Percentiles rank a stretch among this genome's conserved stretches.
phyloP scores from a whole-genome alignment of 176 grass and related monocot genomes.

The Dactylis glomerata region DNA sequence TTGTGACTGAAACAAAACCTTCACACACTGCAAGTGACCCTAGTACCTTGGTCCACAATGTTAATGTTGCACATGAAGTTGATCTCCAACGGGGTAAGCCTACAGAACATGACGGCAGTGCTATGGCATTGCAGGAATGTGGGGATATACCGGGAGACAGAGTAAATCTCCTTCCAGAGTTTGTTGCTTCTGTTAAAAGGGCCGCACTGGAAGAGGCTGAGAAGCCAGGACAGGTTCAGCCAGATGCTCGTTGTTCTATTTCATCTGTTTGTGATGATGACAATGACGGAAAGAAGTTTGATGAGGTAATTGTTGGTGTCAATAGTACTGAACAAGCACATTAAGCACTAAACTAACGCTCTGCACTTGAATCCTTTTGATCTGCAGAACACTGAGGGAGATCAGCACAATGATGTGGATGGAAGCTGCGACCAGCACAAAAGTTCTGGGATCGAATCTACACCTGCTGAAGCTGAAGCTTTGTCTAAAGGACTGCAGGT shows the following conservation, averaged over 20 bases:
- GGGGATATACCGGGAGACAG: constrained; percentile 35
- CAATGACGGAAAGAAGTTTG: constrained; percentile 38
- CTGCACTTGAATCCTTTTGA: constrained; percentile 31
- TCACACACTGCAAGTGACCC: constrained; percentile 19
- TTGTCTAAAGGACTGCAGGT: constrained; percentile 85
- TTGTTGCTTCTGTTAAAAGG: constrained; percentile 71
- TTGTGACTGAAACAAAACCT: constrained; percentile 31
- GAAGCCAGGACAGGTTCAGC: constrained; percentile 28
- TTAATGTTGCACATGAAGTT: constrained; percentile 29
- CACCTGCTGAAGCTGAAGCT: constrained; percentile 82
- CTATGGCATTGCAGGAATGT: constrained; percentile 33
- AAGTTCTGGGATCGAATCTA: constrained; percentile 72
- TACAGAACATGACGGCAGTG: constrained; percentile 28
- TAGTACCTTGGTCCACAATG: constrained; percentile 29
- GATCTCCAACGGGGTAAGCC: constrained; percentile 30
- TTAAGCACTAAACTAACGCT: background rate
- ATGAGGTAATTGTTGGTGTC: constrained; percentile 44
- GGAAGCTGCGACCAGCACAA: constrained; percentile 42
- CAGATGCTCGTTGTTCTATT: constrained; percentile 29
- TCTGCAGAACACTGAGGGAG: constrained; percentile 35
- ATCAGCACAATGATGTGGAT: constrained; percentile 39
- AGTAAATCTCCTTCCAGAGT: constrained; percentile 57
- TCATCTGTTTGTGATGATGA: constrained; percentile 30
- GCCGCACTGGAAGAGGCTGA: constrained; percentile 57
- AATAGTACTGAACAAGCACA: constrained; percentile 36